Base-by-base conservation (phyloP, 2,329 filamentous ascomycete genomes). In the Torrubiella hemipterigena region DNA sequence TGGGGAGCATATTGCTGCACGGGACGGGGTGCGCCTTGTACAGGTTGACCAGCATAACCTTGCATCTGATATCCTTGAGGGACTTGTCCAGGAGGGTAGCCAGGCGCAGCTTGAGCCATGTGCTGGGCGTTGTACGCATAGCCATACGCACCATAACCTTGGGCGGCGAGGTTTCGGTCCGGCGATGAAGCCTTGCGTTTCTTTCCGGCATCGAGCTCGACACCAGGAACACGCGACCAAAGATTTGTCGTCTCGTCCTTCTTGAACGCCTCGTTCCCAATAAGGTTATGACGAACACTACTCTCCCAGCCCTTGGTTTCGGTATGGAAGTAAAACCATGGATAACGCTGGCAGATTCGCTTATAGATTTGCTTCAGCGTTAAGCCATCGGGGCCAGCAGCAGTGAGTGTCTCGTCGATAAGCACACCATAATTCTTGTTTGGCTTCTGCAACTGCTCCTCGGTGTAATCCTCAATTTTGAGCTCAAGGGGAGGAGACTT, bases 301-400 rank as follows among this genome's bases (percentile, higher is more conserved):
- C 70, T 75, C 47, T 76, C 70, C 71, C 71, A 76, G n/a, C 71
- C 71, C 45, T 73, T 76, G 6, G 71, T 75, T 44, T 72, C 69
- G 13, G 69, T 68, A 32, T 58, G 60, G 43, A 75, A 75, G 41
- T 66, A 69, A 40, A 70, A 76, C 59, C 65, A 74, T 8, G 69
- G 69, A 41, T 74, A 74, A 41, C 59, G 60, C 36, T 60, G 57
- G 40, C 66, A 68, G 32, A 76, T 76, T 29, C 69, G 59, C 49
- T 75, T 75, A 52, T 76, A 76, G 33, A 75, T 73, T 49, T 75
- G 70, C 49, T 74, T 73, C 27, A 76, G 58, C 4, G 65, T 69
- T 25, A 75, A 51, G 4, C 69, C 69, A 4, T 69, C 62, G 3
- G 61, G 56, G 3, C 65, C 64, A 4, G 66, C 69, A 14, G 65